Percentiles rank a stretch among this genome's conserved stretches.
Conservation (phyloP, 805 yeast species). For the Myxozyma neglecta region DNA sequence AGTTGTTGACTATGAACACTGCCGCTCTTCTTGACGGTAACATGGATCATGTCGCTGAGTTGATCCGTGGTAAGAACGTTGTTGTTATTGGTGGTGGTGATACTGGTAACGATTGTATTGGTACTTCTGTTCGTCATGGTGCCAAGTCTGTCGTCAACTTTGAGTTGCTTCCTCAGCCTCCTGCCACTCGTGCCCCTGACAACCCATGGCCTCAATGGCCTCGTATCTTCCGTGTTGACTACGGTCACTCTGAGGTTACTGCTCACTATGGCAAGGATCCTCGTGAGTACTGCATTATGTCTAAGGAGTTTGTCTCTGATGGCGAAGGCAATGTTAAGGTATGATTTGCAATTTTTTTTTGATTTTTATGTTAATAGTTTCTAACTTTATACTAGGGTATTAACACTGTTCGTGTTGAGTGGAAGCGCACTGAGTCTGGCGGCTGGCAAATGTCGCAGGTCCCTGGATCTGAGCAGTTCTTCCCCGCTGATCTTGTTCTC, state of each 20-base stretch:
- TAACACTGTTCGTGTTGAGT: constrained; percentile 94
- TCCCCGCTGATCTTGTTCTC: constrained; percentile 91
- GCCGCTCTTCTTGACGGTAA: constrained; percentile 74
- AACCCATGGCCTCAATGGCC: constrained; percentile 99
- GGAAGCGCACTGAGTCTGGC: constrained; percentile 93
- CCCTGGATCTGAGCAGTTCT: constrained; percentile 90
- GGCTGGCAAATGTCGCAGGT: constrained; percentile 99
- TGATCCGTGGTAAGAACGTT: constrained; percentile 72
- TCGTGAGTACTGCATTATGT: constrained; percentile 90
- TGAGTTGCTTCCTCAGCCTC: constrained; percentile 91
- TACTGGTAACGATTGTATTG: constrained; percentile 98
- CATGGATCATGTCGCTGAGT: constrained; percentile 73
- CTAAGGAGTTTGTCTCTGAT: constrained; percentile 94
- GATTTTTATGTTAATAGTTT: neutral
- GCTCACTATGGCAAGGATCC: constrained; percentile 97
- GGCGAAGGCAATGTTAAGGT: constrained; percentile 85
- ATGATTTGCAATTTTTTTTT: neutral
- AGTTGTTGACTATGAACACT: constrained; percentile 82
- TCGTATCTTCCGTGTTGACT: constrained; percentile 93
- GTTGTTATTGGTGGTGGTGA: constrained; percentile 99
- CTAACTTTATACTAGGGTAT: constrained; percentile 53
- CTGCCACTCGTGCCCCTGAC: constrained; percentile 80
- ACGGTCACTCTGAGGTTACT: constrained; percentile 93
- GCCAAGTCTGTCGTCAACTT: constrained; percentile 92
- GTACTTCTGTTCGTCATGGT: constrained; percentile 96